Evolutionary conservation across 306 rosid species (phyloP), one percentile per base, ranked within the genome.

Genomic region (Begonia fuchsioides): DNA sequence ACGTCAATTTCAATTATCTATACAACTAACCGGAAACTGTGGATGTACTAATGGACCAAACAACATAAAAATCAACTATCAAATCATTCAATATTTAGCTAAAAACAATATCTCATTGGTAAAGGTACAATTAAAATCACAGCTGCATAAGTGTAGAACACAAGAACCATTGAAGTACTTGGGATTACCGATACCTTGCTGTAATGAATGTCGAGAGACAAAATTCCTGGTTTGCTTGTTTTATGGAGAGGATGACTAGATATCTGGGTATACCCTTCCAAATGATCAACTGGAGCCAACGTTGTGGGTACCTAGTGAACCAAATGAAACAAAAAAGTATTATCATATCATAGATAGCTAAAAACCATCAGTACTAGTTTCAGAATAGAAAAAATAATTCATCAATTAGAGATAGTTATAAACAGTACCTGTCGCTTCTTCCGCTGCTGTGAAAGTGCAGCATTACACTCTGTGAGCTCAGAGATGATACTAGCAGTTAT

Each of bases 211-310:
- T 92, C 98, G 53, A 92, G 71, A 52, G 87, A 79, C 59, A 53
- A 47, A 72, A 92, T 77, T 50, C 98, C 98, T 39, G 93, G 98
- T 68, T 86, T 92, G 86, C 52, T 92, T 12, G 98, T 92, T 76
- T 82, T 92, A 67, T 92, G 94, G 53, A 92, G 77, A 50, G 98
- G 98, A 35, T 92, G 98, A 52, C 98, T 92, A 56, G 98, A 85
- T 67, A 86, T 92, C 67, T 85, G 98, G 38, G 94, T 92, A 63
- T 82, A 92, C 54, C 78, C 71, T 70, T 79, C 98, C 47, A 92
- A 3, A 60, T 73, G 83, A 13, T 82, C 96, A 77, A 77, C 43
- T 19, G 96, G 66, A 63, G 95, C 87, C 88, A 92, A 68, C 0
- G 88, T 75, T 49, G 94, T 59, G 52, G 96, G 75, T 65, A 85